Evolutionary conservation across 345 rosid genomes (phyloP), one percentile per base, ranked within the genome.

Genomic region (Citropsis articulata): DNA sequence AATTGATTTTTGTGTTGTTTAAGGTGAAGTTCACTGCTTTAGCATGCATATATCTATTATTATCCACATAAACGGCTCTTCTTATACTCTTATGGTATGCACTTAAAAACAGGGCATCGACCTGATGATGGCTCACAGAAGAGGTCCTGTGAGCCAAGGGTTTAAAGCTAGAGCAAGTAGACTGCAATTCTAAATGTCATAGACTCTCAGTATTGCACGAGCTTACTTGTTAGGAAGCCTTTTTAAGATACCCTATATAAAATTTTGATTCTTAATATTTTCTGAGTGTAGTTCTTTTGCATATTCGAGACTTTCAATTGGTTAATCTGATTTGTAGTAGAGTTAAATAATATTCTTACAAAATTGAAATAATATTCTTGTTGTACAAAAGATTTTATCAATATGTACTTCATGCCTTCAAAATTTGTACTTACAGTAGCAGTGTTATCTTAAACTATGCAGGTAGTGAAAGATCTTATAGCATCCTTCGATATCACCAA

Each of bases 401-500:
- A 68, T 55, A 5, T n/a, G 14, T 57, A 2, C 19, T 6, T 6
- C 31, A 56, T n/a, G 30, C 10, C 2, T 21, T 63, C 40, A 14
- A 4, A 30, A 9, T 75, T 33, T 36, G 64, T 18, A 33, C 18
- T 38, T n/a, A 30, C 27, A 42, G 55, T 48, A 18, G 55, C 57
- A 71, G 35, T 19, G 65, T 45, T 48, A 45, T 31, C 3, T 27
- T 40, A 45, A 13, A 50, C 27, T 66, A 33, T 79, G 79, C 88
- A 93, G 98, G 93, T 91, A 42, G 90, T 91, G 60, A 84, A 89
- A 79, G 79, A 90, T 78, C 91, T 93, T 66, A 78, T 82, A 12
- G 86, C 87, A 75, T 84, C 88, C 66, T 91, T 80, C 40, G 86
- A 85, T 72, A 71, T 93, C 70, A 80, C 80, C 48, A 82, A 85